A percentile compares a stretch with the other conserved stretches of the same genome.
Conservation (phyloP, 441 rosid genomes). For the Jatropha podagrica region DNA sequence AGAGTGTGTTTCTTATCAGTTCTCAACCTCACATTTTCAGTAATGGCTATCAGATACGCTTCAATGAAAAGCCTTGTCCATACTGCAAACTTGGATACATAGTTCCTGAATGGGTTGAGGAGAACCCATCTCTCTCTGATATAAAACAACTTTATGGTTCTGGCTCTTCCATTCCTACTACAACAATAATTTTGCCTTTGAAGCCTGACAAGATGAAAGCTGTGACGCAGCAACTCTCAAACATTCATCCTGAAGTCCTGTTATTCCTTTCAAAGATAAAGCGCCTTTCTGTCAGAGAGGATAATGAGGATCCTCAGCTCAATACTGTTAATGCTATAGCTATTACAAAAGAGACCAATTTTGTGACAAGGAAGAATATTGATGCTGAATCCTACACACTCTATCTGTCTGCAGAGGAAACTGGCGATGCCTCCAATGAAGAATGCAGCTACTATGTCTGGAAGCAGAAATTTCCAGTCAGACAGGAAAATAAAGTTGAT, state of each 20-base stretch:
- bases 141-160: slow-evolving; percentile 50
- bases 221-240: slow-evolving; percentile 59
- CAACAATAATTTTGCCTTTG: slow-evolving; percentile 60
- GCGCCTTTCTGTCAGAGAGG: slow-evolving; percentile 56
- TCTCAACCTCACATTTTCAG: slow-evolving; percentile 65
- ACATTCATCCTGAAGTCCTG: slow-evolving; percentile 56
- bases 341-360: slow-evolving; percentile 55
- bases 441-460: slow-evolving; percentile 65
- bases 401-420: slow-evolving; percentile 46
- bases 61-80: slow-evolving; percentile 61
- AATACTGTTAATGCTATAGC: slow-evolving; percentile 49
- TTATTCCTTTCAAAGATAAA: slow-evolving; percentile 69
- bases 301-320: slow-evolving; percentile 41
- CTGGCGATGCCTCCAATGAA: slow-evolving; percentile 13
- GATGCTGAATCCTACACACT: slow-evolving; percentile 70
- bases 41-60: slow-evolving; percentile 67
- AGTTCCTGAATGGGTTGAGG: slow-evolving; percentile 81
- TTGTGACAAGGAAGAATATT: slow-evolving; percentile 55
- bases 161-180: slow-evolving; percentile 49
- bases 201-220: slow-evolving; percentile 59
- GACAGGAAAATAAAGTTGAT: slow-evolving; percentile 51
- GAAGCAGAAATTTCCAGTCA: slow-evolving; percentile 71
- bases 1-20: slow-evolving; percentile 71
- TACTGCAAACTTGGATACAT: slow-evolving; percentile 64
- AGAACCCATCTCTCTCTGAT: slow-evolving; percentile 44